These are phyloP conservation scores for Prunus mongolica DNA, from an alignment of 306 rosid species.

Conservation along the genomic window DNA sequence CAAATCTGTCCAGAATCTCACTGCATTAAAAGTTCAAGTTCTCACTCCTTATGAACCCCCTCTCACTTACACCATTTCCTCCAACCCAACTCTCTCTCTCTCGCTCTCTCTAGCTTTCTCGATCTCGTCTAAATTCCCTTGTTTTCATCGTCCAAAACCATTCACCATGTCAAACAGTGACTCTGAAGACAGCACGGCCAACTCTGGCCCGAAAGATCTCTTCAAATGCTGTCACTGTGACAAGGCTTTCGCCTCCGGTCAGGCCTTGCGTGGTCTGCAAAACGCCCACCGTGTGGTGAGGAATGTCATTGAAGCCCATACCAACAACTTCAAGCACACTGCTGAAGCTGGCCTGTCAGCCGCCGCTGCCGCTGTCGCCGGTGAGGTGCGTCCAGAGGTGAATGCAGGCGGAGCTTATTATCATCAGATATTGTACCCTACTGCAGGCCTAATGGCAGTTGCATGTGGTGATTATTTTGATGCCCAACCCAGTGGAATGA, in stretches of 20 bases:
- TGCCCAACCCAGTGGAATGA: background rate
- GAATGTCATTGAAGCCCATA: background rate
- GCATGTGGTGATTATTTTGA: background rate
- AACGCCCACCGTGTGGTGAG: conserved; percentile 2
- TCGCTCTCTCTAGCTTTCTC: background rate
- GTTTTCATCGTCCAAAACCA: background rate
- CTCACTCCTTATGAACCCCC: background rate
- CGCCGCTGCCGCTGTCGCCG: background rate
- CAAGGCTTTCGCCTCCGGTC: background rate
- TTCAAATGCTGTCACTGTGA: background rate
- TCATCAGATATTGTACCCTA: background rate
- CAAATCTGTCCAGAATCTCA: background rate
- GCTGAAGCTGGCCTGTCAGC: background rate
- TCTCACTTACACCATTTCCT: background rate
- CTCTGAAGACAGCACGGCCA: background rate
- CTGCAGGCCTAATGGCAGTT: background rate
- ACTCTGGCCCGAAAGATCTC: background rate
- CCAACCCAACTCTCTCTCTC: background rate
- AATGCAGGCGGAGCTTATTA: background rate
- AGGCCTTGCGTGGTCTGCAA: conserved; percentile 16
- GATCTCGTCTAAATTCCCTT: background rate
- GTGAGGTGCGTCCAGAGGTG: background rate
- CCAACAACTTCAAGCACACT: background rate
- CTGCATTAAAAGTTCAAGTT: background rate
- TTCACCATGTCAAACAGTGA: background rate